Base-by-base conservation (phyloP, 2,329 filamentous ascomycete genomes). In the Colletotrichum sp. region DNA sequence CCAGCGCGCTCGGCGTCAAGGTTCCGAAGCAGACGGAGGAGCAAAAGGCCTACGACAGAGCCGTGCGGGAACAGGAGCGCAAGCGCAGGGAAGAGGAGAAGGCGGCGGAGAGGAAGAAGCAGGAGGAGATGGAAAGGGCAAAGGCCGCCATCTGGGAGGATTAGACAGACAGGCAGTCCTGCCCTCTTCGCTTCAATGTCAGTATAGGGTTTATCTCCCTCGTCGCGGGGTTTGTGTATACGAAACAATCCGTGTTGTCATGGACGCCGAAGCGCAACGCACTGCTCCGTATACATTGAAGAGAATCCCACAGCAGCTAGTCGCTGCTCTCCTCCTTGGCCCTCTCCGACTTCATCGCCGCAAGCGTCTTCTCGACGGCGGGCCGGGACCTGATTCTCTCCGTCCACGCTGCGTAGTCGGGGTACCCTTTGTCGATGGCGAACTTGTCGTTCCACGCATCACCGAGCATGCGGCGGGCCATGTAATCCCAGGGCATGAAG, bases 61-160 rank as follows among this genome's bases (percentile, higher is more conserved):
- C 94, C 1, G 88, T 97, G 76, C 92, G 93, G 80, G 94, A 98
- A 85, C 94, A 96, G 86, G 96, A 98, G 88, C 93, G 92, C 80
- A 96, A 92, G 87, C 91, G 91, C 79, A 88, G 93, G 75, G 94
- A 96, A 74, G 90, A 92, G 79, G 95, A 96, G 83, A 92, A 89
- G 81, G 92, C 92, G 72, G 91, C 91, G 73, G 91, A 93, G 84
- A 90, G 86, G 79, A 85, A 87, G 78, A 89, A 87, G 80, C 90
- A 90, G 78, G 91, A 91, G 80, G 91, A 93, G 80, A 91, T 92
- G 39, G 94, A 96, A 82, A 91, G 89, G 84, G 93, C 94, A n/a
- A 97, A 94, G 88, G 90, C 90, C 76, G 93, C 94, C n/a, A 89
- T 98, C 30, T 98, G 97, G 97, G 93, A 97, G 75, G 94, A 93